phyloP scores from a whole-genome alignment of 2,329 filamentous ascomycete genomes.

The Sarocladium strictum region DNA sequence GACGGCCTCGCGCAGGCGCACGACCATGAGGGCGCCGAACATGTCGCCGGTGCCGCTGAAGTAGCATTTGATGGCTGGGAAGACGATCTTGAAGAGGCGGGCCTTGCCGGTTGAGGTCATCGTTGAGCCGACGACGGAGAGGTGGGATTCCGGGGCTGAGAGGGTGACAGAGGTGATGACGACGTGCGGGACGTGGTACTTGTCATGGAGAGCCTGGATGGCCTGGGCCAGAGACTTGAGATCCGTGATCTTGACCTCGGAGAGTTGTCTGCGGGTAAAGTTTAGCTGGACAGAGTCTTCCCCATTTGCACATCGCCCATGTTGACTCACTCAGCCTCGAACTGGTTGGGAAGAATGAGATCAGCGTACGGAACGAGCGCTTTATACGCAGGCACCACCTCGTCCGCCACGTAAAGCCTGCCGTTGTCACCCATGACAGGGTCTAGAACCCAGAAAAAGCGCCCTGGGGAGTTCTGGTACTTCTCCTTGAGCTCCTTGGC shows the following conservation, averaged over 20 bases:
- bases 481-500: slow-evolving; percentile 71
- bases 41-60: slow-evolving; percentile 97
- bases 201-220: slow-evolving; percentile 70
- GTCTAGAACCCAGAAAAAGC: slow-evolving; percentile 95
- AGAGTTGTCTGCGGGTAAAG: slow-evolving; percentile 74
- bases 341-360: slow-evolving; percentile 91
- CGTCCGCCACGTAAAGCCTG: slow-evolving; percentile 81
- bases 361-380: slow-evolving; percentile 74
- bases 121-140: slow-evolving; percentile 74
- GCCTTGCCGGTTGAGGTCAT: slow-evolving; percentile 57
- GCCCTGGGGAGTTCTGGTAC: slow-evolving; percentile 56
- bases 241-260: slow-evolving; percentile 75
- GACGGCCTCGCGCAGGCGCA: slow-evolving; percentile 80
- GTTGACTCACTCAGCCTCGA: slow-evolving; percentile 78
- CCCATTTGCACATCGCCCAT: not conserved
- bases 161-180: slow-evolving; percentile 87
- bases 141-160: slow-evolving; percentile 44
- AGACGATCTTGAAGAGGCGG: slow-evolving; percentile 82
- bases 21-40: slow-evolving; percentile 89
- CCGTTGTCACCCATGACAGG: slow-evolving; percentile 98
- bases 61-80: slow-evolving; percentile 84
- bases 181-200: slow-evolving; percentile 75
- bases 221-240: slow-evolving; percentile 66
- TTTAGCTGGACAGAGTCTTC: too few relatives aligned
- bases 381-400: slow-evolving; percentile 89